Base-by-base conservation (phyloP, 2,329 filamentous ascomycete species). In the Trichoderma polysporum region DNA sequence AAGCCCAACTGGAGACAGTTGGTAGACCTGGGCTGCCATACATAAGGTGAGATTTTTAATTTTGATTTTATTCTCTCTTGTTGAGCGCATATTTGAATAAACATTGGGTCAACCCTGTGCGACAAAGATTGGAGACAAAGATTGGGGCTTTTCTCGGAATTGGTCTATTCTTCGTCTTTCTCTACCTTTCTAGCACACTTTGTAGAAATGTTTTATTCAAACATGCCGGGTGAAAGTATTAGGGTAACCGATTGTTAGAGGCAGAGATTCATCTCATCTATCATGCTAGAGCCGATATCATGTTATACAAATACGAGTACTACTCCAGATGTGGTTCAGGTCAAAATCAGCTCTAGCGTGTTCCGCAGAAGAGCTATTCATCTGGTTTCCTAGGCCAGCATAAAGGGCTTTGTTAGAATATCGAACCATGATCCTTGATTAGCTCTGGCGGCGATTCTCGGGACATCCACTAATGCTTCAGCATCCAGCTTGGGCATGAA, bases 1-100 rank as follows among this genome's bases (percentile, higher is more conserved):
- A 62, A 64, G 60, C 37, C 37, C 50, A 47, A 35, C 60, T 64
- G 59, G 33, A 53, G 59, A 41, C 47, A 7, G n/a, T 19, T n/a
- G 27, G 12, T 31, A 59, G 17, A 45, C 17, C 41, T 58, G 58
- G 45, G 59, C 33, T 62, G 33, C 22, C 33, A 52, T 27, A 39
- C 33, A 39, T 2, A 22, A 41, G 10, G 19, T 39, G 6, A 29
- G 19, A 19, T 37, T 19, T n/a, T 19, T 29, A 8, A n/a, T n/a
- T 9, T 4, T 47, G 2, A 13, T 50, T 50, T 27, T 15, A 4
- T 13, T 0, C 4, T 27, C 22, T 27, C 7, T 27, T 25, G 22
- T 27, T 17, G 4, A 27, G 22, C 8, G 25, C 10, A 7, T 27
- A 3, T 22, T 15, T 45, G 41, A 22, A 10, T 0, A 22, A 45